phyloP scores from a whole-genome alignment of 148 eudicot species.

The Limonium bicolor region DNA sequence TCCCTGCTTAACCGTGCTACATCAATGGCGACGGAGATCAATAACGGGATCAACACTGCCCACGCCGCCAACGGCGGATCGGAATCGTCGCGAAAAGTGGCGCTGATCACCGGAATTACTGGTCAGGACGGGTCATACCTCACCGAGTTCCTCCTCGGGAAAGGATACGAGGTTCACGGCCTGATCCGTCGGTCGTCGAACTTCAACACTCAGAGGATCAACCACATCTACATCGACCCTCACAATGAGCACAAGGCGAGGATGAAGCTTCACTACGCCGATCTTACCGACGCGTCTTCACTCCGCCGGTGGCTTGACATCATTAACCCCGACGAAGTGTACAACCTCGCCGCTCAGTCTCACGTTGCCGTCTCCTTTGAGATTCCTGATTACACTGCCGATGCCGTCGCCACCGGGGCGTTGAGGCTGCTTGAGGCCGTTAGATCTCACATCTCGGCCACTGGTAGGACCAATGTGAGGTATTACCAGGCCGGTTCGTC shows the following conservation, averaged over 20 bases:
- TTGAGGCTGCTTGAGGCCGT: conserved; percentile 71
- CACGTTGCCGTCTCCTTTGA: conserved; percentile 97
- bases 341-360: conserved; percentile 89
- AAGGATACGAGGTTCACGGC: conserved; percentile 78
- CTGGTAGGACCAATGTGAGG: conserved; percentile 44
- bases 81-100: conserved; percentile 21
- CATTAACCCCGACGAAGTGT: conserved; percentile 72
- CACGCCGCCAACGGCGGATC: conserved; percentile 17
- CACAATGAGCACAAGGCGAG: conserved; percentile 69
- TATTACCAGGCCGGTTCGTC: conserved; percentile 94
- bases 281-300: conserved; percentile 81
- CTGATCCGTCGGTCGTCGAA: conserved; percentile 80
- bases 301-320: conserved; percentile 77
- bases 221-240: conserved; percentile 95
- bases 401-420: conserved; percentile 84
- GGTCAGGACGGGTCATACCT: conserved; percentile 97
- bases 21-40: conserved; percentile 6
- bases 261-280: conserved; percentile 97
- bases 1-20: too few relatives aligned
- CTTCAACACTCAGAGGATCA: conserved; percentile 90
- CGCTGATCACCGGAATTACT: conserved; percentile 86
- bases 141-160: conserved; percentile 65
- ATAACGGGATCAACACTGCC: too few relatives aligned
- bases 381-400: conserved; percentile 95
- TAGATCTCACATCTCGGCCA: conserved; percentile 59